These are phyloP conservation scores for Xylaria nigripes DNA, from an alignment of 495 filamentous ascomycete species.

Conservation along the genomic window DNA sequence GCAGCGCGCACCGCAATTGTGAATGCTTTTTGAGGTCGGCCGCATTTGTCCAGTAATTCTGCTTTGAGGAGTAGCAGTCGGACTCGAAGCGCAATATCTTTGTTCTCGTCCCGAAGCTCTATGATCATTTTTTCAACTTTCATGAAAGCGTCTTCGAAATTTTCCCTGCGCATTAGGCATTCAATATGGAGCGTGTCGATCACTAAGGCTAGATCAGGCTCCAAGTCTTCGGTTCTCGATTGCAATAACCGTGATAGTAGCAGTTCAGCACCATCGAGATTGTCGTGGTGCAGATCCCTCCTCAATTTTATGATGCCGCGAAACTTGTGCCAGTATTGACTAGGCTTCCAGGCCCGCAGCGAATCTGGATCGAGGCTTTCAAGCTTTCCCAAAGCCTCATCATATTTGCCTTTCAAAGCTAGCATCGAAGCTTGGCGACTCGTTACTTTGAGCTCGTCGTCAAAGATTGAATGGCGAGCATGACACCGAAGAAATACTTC, in stretches of 20 bases:
- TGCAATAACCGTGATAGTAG: slow-evolving; percentile 54
- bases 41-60: slow-evolving; percentile 58
- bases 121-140: slow-evolving; percentile 61
- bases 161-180: slow-evolving; percentile 53
- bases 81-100: slow-evolving; percentile 68
- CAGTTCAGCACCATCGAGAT: slow-evolving; percentile 58
- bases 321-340: slow-evolving; percentile 72
- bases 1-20: slow-evolving; percentile 75
- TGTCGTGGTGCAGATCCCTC: slow-evolving; percentile 60
- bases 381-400: slow-evolving; percentile 58
- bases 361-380: slow-evolving; percentile 54
- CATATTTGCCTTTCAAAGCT: slow-evolving; percentile 54
- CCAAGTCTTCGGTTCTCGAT: slow-evolving; percentile 37
- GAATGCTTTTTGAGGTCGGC: slow-evolving; percentile 73
- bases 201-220: slow-evolving; percentile 63
- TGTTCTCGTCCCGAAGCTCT: slow-evolving; percentile 56
- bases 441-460: slow-evolving; percentile 63
- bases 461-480: slow-evolving; percentile 52
- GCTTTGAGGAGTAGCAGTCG: slow-evolving; percentile 71
- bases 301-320: slow-evolving; percentile 63
- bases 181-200: slow-evolving; percentile 66
- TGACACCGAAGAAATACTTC: slow-evolving; percentile 76
- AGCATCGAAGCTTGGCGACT: slow-evolving; percentile 41
- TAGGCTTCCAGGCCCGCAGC: slow-evolving; percentile 65
- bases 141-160: slow-evolving; percentile 55